These are phyloP conservation scores for Viola odorata DNA, from an alignment of 345 rosid genomes.

Conservation along the genomic window DNA sequence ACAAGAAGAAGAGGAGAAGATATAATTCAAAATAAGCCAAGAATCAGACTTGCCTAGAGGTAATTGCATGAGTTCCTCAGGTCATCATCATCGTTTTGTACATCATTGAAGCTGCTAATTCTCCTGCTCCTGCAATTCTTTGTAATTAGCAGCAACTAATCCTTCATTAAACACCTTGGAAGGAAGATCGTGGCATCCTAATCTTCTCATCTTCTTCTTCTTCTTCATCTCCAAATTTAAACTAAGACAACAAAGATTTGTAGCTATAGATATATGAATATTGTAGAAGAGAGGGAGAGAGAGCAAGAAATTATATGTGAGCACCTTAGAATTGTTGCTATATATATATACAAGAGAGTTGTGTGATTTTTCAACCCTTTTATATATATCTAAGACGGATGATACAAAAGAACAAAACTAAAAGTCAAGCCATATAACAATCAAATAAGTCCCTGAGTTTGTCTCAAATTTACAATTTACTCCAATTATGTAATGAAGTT, in stretches of 20 bases:
- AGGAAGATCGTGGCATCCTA: too few relatives aligned
- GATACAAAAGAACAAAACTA: conserved; percentile 7
- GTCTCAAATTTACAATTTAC: too few relatives aligned
- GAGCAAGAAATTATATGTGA: too few relatives aligned
- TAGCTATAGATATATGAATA: not conserved
- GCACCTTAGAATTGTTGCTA: too few relatives aligned
- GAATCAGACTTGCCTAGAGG: conserved; percentile 67
- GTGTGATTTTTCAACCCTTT: too few relatives aligned
- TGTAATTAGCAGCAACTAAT: not conserved
- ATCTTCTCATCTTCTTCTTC: conserved; percentile 15
- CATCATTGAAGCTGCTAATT: not conserved
- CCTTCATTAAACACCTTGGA: not conserved
- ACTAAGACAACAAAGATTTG: too few relatives aligned
- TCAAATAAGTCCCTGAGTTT: too few relatives aligned
- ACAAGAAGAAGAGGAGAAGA: conserved; percentile 14
- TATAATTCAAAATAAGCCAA: conserved; percentile 37
- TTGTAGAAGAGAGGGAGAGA: not conserved
- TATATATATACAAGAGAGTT: too few relatives aligned
- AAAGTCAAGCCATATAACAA: too few relatives aligned
- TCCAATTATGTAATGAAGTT: too few relatives aligned
- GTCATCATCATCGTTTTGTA: conserved; percentile 1
- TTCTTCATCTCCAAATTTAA: conserved; percentile 1
- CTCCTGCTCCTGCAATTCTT: conserved; percentile 20
- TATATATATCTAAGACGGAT: conserved; percentile 21
- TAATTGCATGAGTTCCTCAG: conserved; percentile 16